Base-by-base conservation (phyloP, 2,329 filamentous ascomycete genomes). In the Alternaria longipes region DNA sequence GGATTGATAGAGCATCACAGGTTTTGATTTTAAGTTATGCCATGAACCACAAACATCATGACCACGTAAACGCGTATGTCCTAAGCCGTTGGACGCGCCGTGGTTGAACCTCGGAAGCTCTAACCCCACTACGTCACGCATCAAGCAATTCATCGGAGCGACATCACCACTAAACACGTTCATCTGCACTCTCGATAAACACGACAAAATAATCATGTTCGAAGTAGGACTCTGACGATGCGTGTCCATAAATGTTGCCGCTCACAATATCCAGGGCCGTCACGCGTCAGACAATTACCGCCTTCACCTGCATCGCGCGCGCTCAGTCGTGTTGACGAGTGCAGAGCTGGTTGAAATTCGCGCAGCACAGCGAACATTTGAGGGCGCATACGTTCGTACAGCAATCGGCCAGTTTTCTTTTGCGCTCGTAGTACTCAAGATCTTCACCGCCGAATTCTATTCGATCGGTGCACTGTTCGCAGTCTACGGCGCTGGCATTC, bases 381-480 rank as follows among this genome's bases (percentile, higher is more conserved):
- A 99, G 80, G 95, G 95, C 22, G 95, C 95, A 22, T 99, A 98
- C 80, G 91, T 97, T 74, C 91, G 95, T 63, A 99, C 95, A 0
- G 94, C 94, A 3, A 87, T 99, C 20, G 92, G 92, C 3, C 94
- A 98, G 75, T 98, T 98, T 83, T 94, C 91, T 58, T 98, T 99
- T 79, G 90, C 94, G 20, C 89, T 99, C 51, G 90, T 99, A 65
- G 92, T 99, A 54, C 88, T 97, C 69, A 97, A 96, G 82, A 96
- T 99, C 79, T 98, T 99, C 82, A 97, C 93, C 8, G 87, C 90
- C 54, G 95, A 98, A 76, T 98, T 99, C 83, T 98, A 98, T 81
- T 89, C 91, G 69, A 97, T 97, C 65, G 95, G 95, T n/a, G 95
- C 95, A 7, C 84, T 99, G 32, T 97, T 97, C 77, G 94, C 95